Evolutionary conservation across 1,139 yeast genomes (phyloP), one percentile per base, ranked within the genome.

Genomic region (Scheffersomyces parashehatae): DNA sequence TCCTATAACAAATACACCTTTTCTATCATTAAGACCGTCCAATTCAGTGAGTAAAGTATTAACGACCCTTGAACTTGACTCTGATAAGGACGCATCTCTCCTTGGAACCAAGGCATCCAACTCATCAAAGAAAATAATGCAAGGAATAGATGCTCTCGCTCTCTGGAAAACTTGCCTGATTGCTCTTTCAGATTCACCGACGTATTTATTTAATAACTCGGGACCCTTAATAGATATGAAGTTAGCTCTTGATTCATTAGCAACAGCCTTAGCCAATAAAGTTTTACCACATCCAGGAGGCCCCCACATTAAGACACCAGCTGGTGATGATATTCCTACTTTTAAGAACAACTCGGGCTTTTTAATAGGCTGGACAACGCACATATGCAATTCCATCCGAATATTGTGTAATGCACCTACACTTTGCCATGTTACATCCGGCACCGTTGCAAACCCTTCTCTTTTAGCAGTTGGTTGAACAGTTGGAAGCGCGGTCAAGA

Each of bases 251-350:
- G 97, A 88, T 65, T 93, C 98, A 61, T 93, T 91, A 11, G 99
- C 99, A 9, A 93, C 98, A 0, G 98, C 99, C 59, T 93, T 93
- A 1, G 98, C 99, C 39, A 93, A 72, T 44, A 93, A 73, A 0
- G 99, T 93, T 61, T 93, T 93, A 76, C 99, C 99, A 70, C 98
- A 93, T 16, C 99, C 99, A 2, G 99, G 99, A 1, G 99, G 99
- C 0, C 99, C 99, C 99, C 99, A 93, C 75, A 93, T 78, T 15
- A 93, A 70, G 0, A 93, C 99, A 43, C 99, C 99, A 0, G 97
- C 91, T 1, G 99, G 98, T 0, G 97, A 97, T 42, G 90, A 82
- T 32, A 93, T 91, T 64, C 99, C 99, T 8, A 93, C 97, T 50
- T 85, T 83, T 50, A 82, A 83, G 59, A 87, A 93, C 14, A 93